phyloP scores from a whole-genome alignment of 1,284 basidiomycete genomes.

The Pseudozyma sp. region DNA sequence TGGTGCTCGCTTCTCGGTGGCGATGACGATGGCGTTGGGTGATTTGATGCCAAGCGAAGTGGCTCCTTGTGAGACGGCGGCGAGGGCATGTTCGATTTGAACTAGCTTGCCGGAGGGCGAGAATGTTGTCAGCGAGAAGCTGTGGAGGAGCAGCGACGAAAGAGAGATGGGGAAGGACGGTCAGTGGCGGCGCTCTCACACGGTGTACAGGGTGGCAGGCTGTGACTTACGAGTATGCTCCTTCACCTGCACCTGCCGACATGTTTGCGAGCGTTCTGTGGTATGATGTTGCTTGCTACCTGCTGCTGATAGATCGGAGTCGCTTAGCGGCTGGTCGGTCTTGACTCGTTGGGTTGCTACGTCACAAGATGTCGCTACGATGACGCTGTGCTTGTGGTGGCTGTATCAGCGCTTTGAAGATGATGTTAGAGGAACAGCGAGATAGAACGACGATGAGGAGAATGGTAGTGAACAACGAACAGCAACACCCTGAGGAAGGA shows the following conservation, averaged over 20 bases:
- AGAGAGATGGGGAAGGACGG: background rate
- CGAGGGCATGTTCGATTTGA: constrained; percentile 99
- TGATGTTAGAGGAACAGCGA: background rate
- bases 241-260: constrained; percentile 66
- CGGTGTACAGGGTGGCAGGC: no score
- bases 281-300: background rate
- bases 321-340: no score
- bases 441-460: background rate
- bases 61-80: constrained; percentile 85
- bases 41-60: constrained; percentile 99
- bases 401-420: background rate
- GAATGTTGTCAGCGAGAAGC: constrained; percentile 98
- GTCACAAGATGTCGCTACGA: no score
- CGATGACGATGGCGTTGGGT: constrained; percentile 97
- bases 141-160: constrained; percentile 66
- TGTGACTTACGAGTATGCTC: constrained; percentile 61
- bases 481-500: constrained; percentile 19
- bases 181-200: no score
- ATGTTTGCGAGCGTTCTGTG: constrained; percentile 31
- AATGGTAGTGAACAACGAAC: background rate
- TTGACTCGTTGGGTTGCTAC: no score
- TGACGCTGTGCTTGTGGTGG: no score
- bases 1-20: constrained; percentile 98
- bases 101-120: constrained; percentile 88
- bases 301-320: background rate